Conservation (phyloP, 495 filamentous ascomycete genomes). For the Daldinia concentrica region DNA sequence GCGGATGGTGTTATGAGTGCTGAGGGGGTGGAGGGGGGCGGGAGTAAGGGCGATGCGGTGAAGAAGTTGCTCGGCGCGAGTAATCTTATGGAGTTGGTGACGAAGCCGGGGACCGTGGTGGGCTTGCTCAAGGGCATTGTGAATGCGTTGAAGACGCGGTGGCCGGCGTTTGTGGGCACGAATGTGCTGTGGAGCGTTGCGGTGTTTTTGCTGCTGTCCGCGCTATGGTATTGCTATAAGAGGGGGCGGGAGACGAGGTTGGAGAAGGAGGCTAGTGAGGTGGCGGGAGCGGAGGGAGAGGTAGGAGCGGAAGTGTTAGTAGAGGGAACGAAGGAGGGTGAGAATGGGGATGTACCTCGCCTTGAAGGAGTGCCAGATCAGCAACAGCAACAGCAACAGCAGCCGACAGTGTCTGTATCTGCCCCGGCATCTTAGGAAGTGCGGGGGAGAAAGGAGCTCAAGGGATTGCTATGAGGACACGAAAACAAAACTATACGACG, state of each 20-base stretch:
- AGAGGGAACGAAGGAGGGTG: neutral
- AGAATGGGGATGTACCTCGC: neutral
- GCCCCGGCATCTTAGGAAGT: neutral
- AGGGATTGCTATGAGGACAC: neutral
- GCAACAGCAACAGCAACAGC: neutral
- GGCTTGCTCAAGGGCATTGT: slow-evolving; percentile 83
- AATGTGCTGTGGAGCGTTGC: slow-evolving; percentile 89
- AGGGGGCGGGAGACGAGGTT: slow-evolving; percentile 85
- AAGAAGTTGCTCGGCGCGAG: slow-evolving; percentile 46
- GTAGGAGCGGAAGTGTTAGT: neutral
- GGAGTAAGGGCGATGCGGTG: neutral
- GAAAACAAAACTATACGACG: neutral
- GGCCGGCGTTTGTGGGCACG: slow-evolving; percentile 77
- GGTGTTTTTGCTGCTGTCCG: slow-evolving; percentile 84
- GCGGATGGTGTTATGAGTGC: neutral
- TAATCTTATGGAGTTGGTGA: slow-evolving; percentile 78
- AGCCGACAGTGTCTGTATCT: slow-evolving; percentile 15
- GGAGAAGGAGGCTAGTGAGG: slow-evolving; percentile 65
- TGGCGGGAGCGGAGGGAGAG: neutral
- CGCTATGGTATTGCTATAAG: slow-evolving; percentile 98
- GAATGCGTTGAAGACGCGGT: slow-evolving; percentile 69
- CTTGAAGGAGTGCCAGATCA: slow-evolving; percentile 1
- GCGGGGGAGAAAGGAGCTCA: too few species aligned
- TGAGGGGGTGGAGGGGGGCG: neutral
- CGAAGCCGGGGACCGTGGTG: slow-evolving; percentile 83